Evolutionary conservation across 1,284 basidiomycete species (phyloP), one percentile per base, ranked within the genome.

Genomic region (Abortiporus biennis): DNA sequence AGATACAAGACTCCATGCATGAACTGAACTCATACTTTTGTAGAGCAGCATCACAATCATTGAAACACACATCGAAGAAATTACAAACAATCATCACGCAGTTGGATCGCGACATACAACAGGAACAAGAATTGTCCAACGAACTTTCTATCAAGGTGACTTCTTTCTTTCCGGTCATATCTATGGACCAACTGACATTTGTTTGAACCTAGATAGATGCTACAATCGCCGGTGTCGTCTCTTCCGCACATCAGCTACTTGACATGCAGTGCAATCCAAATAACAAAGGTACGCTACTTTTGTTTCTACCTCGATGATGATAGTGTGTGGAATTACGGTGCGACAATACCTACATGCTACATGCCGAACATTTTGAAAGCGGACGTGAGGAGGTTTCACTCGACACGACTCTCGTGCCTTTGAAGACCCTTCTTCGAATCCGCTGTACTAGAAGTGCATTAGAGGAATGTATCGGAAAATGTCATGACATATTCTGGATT

Each of bases 81-180:
- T 22, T 54, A 2, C 43, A 34, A 24, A 21, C 38, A 6, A 29
- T 46, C 9, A 34, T 55, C 13, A 42, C 47, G 11, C 40, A 15
- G 12, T n/a, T 36, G 2, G 43, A 51, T n/a, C 21, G 23, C 3
- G 38, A 45, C 1, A 29, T 46, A 3, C 24, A 43, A 12, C 31
- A 36, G 4, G 42, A 47, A 12, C 44, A 51, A 24, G 48, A 49
- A 32, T 34, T 27, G 1, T 32, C 57, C 15, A 19, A 44, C 4
- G 50, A 57, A 6, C 25, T 56, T 4, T 53, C 53, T 3, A 19
- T 44, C 1, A 32, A 52, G 38, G 57, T 44, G 4, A 13, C 33
- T 22, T 27, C 15, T 35, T 3, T 17, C 11, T 17, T 19, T 27
- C 6, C 36, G 3, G 15, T 16, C 21, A 16, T 23, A 16, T 22